phyloP scores from a whole-genome alignment of 176 grass and related monocot genomes.

The Zizania latifolia region DNA sequence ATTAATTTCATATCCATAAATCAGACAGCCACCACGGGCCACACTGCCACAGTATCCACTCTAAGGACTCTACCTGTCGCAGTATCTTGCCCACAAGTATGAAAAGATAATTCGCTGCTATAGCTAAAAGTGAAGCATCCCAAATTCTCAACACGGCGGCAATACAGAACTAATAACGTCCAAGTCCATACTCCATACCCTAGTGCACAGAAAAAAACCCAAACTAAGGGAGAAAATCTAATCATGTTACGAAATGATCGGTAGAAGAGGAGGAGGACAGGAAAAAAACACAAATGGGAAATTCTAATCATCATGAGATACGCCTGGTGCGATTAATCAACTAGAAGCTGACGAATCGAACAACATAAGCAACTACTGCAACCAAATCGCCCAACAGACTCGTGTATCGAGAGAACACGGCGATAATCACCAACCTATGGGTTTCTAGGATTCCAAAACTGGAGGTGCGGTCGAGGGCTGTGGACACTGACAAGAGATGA shows the following conservation, averaged over 20 bases:
- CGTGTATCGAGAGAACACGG: background rate
- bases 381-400: background rate
- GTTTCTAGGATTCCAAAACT: conserved; percentile 24
- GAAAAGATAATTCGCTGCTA: background rate
- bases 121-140: background rate
- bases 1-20: background rate
- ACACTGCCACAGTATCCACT: background rate
- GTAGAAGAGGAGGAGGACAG: too few species aligned
- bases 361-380: background rate
- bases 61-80: background rate
- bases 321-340: background rate
- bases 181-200: background rate
- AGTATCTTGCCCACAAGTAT: background rate
- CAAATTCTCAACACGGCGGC: background rate
- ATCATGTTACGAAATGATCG: too few species aligned
- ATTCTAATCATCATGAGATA: background rate
- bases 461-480: background rate
- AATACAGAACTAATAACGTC: background rate
- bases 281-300: too few species aligned
- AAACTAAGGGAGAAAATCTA: background rate
- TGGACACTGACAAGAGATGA: background rate
- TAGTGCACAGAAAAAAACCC: background rate
- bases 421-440: background rate
- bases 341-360: background rate
- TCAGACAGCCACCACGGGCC: too few species aligned